These are phyloP conservation scores for Coccinonectria pachysandricola DNA, from an alignment of 2,329 filamentous ascomycete genomes.

Conservation along the genomic window DNA sequence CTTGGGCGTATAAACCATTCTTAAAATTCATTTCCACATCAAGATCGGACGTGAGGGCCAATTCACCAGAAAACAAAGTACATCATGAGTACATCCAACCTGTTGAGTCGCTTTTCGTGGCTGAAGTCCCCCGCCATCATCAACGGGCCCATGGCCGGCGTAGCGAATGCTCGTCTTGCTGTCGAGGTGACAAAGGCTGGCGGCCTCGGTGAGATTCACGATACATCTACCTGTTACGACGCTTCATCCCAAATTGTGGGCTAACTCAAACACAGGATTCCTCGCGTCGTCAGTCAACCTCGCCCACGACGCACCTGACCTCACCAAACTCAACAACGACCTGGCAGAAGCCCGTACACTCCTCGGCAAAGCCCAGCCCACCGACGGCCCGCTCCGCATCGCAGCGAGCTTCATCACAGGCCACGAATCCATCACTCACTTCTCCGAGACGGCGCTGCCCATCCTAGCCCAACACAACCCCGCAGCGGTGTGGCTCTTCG, in stretches of 20 bases:
- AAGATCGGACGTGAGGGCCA: too few species aligned
- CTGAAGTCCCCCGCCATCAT: constrained; percentile 20
- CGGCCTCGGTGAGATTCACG: constrained; percentile 22
- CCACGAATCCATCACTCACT: constrained; percentile 28
- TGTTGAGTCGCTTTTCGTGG: constrained; percentile 23
- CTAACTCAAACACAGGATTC: constrained; percentile 19
- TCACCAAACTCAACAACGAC: constrained; percentile 23
- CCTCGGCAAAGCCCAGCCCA: constrained; percentile 15
- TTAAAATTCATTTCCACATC: too few species aligned
- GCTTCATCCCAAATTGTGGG: too few species aligned
- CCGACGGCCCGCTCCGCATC: constrained; percentile 41
- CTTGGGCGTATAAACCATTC: too few species aligned
- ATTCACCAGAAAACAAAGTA: too few species aligned
- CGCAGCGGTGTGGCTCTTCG: constrained; percentile 58
- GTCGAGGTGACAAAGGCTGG: constrained; percentile 28
- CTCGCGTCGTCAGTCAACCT: constrained; percentile 23
- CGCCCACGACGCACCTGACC: constrained; percentile 18
- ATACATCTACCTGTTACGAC: too few species aligned
- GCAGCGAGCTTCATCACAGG: constrained; percentile 49
- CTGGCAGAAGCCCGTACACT: constrained; percentile 20
- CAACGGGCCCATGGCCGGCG: constrained; percentile 29
- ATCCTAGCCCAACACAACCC: constrained; percentile 43
- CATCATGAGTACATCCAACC: constrained; percentile 18
- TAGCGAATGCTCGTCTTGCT: constrained; percentile 23
- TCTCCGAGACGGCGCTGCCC: constrained; percentile 34